Percentiles rank a stretch among this genome's conserved stretches.
Conservation (phyloP, 2,329 filamentous ascomycete species). For the Tolypocladium album region DNA sequence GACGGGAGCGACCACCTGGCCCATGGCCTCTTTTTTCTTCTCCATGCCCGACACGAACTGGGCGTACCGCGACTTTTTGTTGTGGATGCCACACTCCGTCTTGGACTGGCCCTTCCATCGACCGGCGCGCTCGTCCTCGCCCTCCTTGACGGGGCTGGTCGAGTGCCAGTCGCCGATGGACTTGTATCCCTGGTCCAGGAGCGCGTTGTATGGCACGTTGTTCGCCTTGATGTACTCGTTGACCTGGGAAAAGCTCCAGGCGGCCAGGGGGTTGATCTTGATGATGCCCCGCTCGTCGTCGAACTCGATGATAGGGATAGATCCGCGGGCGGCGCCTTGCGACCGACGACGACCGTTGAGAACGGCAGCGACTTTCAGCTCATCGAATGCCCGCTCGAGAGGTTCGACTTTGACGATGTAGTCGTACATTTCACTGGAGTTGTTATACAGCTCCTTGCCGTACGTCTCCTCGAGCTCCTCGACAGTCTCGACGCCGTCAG, state of each 20-base stretch:
- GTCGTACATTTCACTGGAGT: slow-evolving; percentile 83
- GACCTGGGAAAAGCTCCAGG: slow-evolving; percentile 88
- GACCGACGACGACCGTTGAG: slow-evolving; percentile 85
- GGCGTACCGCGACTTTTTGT: slow-evolving; percentile 88
- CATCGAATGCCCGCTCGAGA: slow-evolving; percentile 78
- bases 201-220: slow-evolving; percentile 84
- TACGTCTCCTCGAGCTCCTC: slow-evolving; percentile 75
- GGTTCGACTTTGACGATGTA: slow-evolving; percentile 97
- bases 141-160: slow-evolving; percentile 77
- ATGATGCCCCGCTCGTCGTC: slow-evolving; percentile 79
- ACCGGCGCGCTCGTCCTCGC: slow-evolving; percentile 91
- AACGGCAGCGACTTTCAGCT: slow-evolving; percentile 80
- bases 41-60: slow-evolving; percentile 71
- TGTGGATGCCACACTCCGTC: slow-evolving; percentile 98
- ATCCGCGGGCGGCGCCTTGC: slow-evolving; percentile 85
- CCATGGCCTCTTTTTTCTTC: slow-evolving; percentile 43
- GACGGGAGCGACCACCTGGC: slow-evolving; percentile 18
- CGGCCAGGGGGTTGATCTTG: slow-evolving; percentile 95
- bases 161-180: slow-evolving; percentile 98
- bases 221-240: slow-evolving; percentile 77
- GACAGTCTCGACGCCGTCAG: slow-evolving; percentile 59
- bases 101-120: slow-evolving; percentile 95
- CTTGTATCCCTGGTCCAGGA: slow-evolving; percentile 94
- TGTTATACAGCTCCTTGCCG: slow-evolving; percentile 76
- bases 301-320: slow-evolving; percentile 83